Evolutionary conservation across 176 grass and related monocot species (phyloP), one percentile per base, ranked within the genome.

Genomic region (Eragrostis nindensis): DNA sequence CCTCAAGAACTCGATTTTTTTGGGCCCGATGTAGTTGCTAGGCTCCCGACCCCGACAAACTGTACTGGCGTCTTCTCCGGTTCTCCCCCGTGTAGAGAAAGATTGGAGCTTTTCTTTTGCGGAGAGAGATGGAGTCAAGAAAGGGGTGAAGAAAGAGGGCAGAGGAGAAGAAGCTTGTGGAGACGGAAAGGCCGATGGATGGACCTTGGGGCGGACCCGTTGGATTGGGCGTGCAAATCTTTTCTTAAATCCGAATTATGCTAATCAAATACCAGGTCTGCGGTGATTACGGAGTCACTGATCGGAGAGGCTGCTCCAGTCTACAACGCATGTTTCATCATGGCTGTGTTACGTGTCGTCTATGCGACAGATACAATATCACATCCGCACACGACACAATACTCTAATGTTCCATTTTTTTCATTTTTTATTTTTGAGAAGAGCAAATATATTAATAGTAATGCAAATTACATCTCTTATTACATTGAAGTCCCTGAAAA

Each of bases 111-210:
- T 64, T 76, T 16, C 66, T 27, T 19, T n/a, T 27, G 62, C 12
- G 13, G 46, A 62, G 63, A 42, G n/a, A 45, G 16, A 66, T 15
- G 5, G 25, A 57, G 62, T 80, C 57, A 61, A 64, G 68, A 26
- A 46, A 52, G 1, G 13, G 61, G 16, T 39, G 50, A 25, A 13
- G 18, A 38, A 11, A 38, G 74, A 74, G 63, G 70, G 6, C 44
- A 66, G 40, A 60, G 59, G 21, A 8, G 43, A 29, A 81, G 81
- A 62, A 92, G 87, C 63, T 80, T 78, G 87, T 21, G 69, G 73
- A 80, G 75, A 80, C 72, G 82, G 76, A 75, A 75, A 67, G 61
- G 24, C 6, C 70, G 61, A 75, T 17, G 47, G 70, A 83, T 65
- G 81, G 4, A 83, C 29, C n/a, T 27, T 4, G 8, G 19, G 18